phyloP scores from a whole-genome alignment of 192 early-diverging fungal genomes.

The Diversispora eburnea region DNA sequence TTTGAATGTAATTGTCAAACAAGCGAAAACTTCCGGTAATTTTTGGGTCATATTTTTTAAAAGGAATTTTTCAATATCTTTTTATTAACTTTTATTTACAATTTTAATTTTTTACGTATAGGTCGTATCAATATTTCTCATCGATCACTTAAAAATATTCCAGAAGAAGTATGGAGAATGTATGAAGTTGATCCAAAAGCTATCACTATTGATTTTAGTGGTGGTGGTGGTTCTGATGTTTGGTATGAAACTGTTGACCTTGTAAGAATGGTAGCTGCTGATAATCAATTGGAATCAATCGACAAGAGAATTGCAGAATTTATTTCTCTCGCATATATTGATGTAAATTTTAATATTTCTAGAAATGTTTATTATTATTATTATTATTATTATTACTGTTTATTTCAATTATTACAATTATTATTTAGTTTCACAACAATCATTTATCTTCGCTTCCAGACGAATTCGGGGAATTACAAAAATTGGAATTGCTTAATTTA shows the following conservation, averaged over 20 bases:
- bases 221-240: conserved; percentile 26
- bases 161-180: conserved; percentile 54
- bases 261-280: conserved; percentile 47
- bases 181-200: conserved; percentile 51
- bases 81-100: background rate
- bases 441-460: conserved; percentile 41
- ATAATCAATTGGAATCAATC: conserved; percentile 46
- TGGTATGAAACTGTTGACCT: conserved; percentile 56
- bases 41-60: background rate
- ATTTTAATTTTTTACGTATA: conserved; percentile 12
- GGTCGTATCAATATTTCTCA: conserved; percentile 51
- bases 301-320: conserved; percentile 52
- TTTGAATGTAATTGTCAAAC: conserved; percentile 27
- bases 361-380: background rate
- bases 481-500: conserved; percentile 40
- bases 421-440: conserved; percentile 46
- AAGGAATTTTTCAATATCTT: background rate
- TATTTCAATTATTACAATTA: background rate
- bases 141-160: conserved; percentile 44
- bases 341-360: conserved; percentile 41
- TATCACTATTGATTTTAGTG: conserved; percentile 46
- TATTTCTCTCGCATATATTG: conserved; percentile 39
- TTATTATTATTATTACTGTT: background rate
- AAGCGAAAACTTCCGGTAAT: conserved; percentile 27
- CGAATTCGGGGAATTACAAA: conserved; percentile 34